A percentile compares a stretch with the other conserved stretches of the same genome.
phyloP scores from a whole-genome alignment of 1,284 basidiomycete genomes.

The Wallemia ichthyophaga region DNA sequence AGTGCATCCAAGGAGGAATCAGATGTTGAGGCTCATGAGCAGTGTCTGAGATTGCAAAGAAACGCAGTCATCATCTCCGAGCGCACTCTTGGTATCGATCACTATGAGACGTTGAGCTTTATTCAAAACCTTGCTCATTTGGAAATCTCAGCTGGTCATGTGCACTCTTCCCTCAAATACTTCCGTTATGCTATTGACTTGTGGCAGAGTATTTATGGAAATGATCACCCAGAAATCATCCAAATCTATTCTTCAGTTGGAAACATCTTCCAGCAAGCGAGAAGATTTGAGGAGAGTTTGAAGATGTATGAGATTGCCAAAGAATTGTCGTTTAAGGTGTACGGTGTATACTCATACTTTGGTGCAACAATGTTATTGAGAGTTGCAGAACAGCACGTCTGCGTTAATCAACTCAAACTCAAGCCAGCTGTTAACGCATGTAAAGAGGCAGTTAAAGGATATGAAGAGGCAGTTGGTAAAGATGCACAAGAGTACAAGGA shows the following conservation, averaged over 20 bases:
- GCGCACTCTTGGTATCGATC: slow-evolving; percentile 23
- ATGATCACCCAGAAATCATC: slow-evolving; percentile 20
- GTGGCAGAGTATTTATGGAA: slow-evolving; percentile 23
- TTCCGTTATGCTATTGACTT: slow-evolving; percentile 22
- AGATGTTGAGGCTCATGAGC: slow-evolving; percentile 15
- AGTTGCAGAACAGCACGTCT: neutral
- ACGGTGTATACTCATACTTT: neutral
- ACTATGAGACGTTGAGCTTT: slow-evolving; percentile 22
- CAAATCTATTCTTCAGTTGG: neutral
- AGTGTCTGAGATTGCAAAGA: slow-evolving; percentile 18
- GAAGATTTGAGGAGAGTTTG: neutral
- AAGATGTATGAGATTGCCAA: neutral
- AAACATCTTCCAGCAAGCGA: neutral
- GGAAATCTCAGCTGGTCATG: slow-evolving; percentile 15
- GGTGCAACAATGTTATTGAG: neutral
- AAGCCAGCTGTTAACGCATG: neutral
- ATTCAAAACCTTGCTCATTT: slow-evolving; percentile 27
- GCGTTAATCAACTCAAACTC: neutral
- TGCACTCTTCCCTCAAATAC: slow-evolving; percentile 18
- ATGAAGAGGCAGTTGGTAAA: neutral
- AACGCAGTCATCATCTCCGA: slow-evolving; percentile 26
- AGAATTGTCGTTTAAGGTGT: neutral
- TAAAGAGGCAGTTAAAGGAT: neutral
- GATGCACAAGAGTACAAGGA: neutral
- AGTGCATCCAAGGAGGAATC: slow-evolving; percentile 3